phyloP scores from a whole-genome alignment of 225 moss, liverwort and hornwort species.

The Physcomitrium patens region DNA sequence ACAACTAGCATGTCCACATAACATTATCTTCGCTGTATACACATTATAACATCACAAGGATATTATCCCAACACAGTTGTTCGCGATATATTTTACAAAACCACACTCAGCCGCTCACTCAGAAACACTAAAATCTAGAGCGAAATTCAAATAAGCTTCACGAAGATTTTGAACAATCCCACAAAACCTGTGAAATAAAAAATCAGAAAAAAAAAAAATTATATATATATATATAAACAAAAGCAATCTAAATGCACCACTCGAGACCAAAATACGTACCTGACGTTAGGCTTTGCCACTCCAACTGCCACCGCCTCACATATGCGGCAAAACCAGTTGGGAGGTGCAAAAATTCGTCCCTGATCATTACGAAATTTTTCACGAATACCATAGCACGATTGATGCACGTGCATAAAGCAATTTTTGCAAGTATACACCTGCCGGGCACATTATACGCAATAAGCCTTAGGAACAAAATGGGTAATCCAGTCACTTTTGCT shows the following conservation, averaged over 20 bases:
- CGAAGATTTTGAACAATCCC: background rate
- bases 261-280: constrained; percentile 36
- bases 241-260: too few relatives aligned
- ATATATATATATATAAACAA: too few relatives aligned
- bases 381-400: constrained; percentile 79
- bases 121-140: background rate
- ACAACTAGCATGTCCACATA: too few relatives aligned
- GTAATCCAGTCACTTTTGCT: too few relatives aligned
- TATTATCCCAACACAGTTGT: too few relatives aligned
- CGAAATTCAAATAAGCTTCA: background rate
- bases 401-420: constrained; percentile 74
- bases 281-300: constrained; percentile 50
- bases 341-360: constrained; percentile 46
- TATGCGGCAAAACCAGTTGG: constrained; percentile 75
- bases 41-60: too few relatives aligned
- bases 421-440: constrained; percentile 70
- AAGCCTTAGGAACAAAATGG: constrained; percentile 11
- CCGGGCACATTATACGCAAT: constrained; percentile 21
- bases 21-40: too few relatives aligned
- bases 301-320: constrained; percentile 77
- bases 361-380: constrained; percentile 54
- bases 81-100: background rate
- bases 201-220: too few relatives aligned
- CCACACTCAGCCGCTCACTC: constrained; percentile 11
- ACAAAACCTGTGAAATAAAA: background rate